Evolutionary conservation across 139 green algal genomes (phyloP), one percentile per base, ranked within the genome.

Genomic region (Spirogloea muscicola): DNA sequence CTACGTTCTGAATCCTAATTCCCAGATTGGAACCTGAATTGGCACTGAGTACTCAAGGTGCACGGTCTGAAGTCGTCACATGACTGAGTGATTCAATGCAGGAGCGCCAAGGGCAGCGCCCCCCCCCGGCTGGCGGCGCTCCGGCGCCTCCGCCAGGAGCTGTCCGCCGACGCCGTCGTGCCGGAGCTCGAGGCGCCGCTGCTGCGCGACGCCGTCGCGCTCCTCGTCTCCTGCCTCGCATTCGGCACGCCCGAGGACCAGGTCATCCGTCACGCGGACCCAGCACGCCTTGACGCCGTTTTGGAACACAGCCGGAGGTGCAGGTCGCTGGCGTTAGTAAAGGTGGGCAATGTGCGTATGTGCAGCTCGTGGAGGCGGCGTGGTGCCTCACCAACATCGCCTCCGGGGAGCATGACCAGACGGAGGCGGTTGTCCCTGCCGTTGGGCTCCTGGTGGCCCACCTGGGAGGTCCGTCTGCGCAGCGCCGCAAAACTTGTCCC

Each of bases 211-310:
- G 75, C 49, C 0, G 69, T 80, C 16, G 68, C 75, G 1, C 75
- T 80, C 21, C 75, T 82, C 31, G 40, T 33, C 10, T 9, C 67
- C 40, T 61, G 36, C 37, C 68, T 82, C 46, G 55, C 25, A 10
- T 78, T 78, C 21, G 72, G 72, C 18, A 27, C 61, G 4, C 63
- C 43, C 0, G 71, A 79, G 39, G 71, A 67, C 3, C 68, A 70
- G 57, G 70, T 78, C 29, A 2, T 42, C 2, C 1, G 42, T 25
- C 16, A 16, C 3, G 9, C 2, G 2, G 31, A 39, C 31, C 33
- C n/a, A n/a, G n/a, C n/a, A n/a, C n/a, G n/a, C n/a, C n/a, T n/a
- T n/a, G n/a, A n/a, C n/a, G n/a, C n/a, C n/a, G n/a, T n/a, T n/a
- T n/a, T n/a, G n/a, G n/a, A n/a, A n/a, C n/a, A n/a, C n/a, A n/a